A percentile compares a stretch with the other conserved stretches of the same genome.
Conservation (phyloP, 345 rosid species). For the Cardiospermum halicacabum region DNA sequence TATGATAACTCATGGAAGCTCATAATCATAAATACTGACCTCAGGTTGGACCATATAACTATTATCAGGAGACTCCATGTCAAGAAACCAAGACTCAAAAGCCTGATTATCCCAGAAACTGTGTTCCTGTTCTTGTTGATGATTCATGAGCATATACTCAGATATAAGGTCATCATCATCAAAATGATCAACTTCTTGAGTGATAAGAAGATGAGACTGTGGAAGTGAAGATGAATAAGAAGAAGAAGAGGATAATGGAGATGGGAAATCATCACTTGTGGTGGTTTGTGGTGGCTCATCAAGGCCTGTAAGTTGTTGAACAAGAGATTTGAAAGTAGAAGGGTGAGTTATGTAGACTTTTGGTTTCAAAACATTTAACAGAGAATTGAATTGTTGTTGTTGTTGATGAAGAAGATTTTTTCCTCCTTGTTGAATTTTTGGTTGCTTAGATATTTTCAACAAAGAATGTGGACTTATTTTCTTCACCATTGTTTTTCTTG, state of each 20-base stretch:
- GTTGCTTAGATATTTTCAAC: slow-evolving; percentile 27
- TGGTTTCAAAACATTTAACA: slow-evolving; percentile 31
- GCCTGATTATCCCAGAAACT: slow-evolving; percentile 8
- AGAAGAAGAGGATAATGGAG: background rate
- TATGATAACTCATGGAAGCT: slow-evolving; percentile 18
- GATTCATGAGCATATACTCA: slow-evolving; percentile 1
- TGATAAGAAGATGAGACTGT: background rate
- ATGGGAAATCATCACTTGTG: background rate
- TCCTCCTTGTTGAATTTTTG: too few species aligned
- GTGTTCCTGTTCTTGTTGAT: background rate
- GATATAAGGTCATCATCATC: background rate
- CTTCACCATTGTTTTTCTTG: slow-evolving; percentile 27
- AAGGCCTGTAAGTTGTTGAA: slow-evolving; percentile 45
- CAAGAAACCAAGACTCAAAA: slow-evolving; percentile 21
- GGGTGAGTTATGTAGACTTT: slow-evolving; percentile 47
- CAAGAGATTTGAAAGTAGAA: slow-evolving; percentile 42
- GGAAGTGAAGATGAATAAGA: background rate
- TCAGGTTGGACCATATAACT: slow-evolving; percentile 8
- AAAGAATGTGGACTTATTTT: slow-evolving; percentile 16
- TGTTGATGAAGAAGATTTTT: background rate
- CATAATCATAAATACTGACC: slow-evolving; percentile 28
- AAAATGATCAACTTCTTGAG: background rate
- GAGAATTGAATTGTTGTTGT: slow-evolving; percentile 9
- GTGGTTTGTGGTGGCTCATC: slow-evolving; percentile 1
- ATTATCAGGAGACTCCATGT: slow-evolving; percentile 1